Evolutionary conservation across 1,284 basidiomycete species (phyloP).

Genomic region (Cryptococcus hybrid): DNA sequence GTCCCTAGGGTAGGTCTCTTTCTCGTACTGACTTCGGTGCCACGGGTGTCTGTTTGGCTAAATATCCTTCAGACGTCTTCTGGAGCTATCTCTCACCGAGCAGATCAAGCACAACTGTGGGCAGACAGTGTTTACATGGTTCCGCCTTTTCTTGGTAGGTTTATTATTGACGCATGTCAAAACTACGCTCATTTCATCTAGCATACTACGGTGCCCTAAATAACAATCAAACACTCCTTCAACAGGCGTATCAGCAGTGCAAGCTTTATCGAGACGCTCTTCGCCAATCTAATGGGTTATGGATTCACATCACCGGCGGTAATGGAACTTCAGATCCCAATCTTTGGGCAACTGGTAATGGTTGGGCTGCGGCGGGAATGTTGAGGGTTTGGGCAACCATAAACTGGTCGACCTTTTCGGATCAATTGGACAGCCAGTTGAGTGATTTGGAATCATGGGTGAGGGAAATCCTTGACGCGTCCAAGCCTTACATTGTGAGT

Average conservation of each 20-base stretch:
- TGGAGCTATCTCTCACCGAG: conserved; percentile 75
- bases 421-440: conserved; percentile 42
- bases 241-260: conserved; percentile 73
- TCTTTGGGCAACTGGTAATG: conserved; percentile 52
- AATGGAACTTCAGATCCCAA: conserved; percentile 33
- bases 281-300: conserved; percentile 34
- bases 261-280: conserved; percentile 65
- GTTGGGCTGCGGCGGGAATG: conserved; percentile 57
- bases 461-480: conserved; percentile 51
- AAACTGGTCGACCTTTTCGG: conserved; percentile 40
- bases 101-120: conserved; percentile 51
- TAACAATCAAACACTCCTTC: conserved; percentile 64
- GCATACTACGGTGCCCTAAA: conserved; percentile 76
- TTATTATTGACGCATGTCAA: background rate
- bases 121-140: conserved; percentile 68
- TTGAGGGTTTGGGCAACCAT: conserved; percentile 54
- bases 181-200: background rate
- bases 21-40: background rate
- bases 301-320: conserved; percentile 48
- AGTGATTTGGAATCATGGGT: conserved; percentile 52
- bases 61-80: conserved; percentile 55
- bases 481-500: conserved; percentile 42
- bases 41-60: background rate
- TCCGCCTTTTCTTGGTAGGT: conserved; percentile 73
- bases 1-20: conserved; percentile 56